Evolutionary conservation across 1,284 basidiomycete genomes (phyloP), one percentile per base, ranked within the genome.

Genomic region (Vanrija sp.): DNA sequence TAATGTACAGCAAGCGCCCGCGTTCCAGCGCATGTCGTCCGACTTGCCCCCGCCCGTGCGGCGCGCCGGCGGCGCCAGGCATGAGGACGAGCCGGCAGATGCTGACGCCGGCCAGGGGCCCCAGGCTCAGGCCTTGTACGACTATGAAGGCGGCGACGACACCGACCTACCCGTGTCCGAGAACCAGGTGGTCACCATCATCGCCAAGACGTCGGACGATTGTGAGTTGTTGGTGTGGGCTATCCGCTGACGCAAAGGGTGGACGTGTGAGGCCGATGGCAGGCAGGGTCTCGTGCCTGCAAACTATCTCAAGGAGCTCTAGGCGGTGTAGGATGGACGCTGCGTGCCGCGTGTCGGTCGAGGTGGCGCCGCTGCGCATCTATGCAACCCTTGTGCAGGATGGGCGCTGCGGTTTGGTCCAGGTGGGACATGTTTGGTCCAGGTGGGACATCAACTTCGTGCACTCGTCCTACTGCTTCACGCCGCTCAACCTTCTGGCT

Each of bases 201-300:
- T 72, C 9, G 68, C 67, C 39, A 73, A 70, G 68, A 73, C 72
- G 18, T 69, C 68, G 28, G 57, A 48, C 1, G 73, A 75, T 51
- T 75, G 73, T 74, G 46, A 63, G 72, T 23, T 66, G 26, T 16
- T 9, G n/a, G 8, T 12, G 3, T 5, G 16, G 34, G 7, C 16
- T 21, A 6, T 28, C 3, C 21, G 50, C 43, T 49, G 51, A 55
- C 46, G 5, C 15, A 0, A 52, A 74, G 72, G 72, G 73, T 75
- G 73, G 73, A 75, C 67, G 44, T 75, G 73, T 46, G 65, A 72
- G 49, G 71, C 74, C 52, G 70, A 65, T 40, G 72, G 73, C 1
- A 49, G 51, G 46, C 61, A 64, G 50, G 73, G 73, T 26, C 58
- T 75, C 7, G 72, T 75, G 15, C 73, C 73, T 3, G 65, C 71